Evolutionary conservation across 768 basidiomycete genomes (phyloP).

Genomic region (Lepiota venenata): DNA sequence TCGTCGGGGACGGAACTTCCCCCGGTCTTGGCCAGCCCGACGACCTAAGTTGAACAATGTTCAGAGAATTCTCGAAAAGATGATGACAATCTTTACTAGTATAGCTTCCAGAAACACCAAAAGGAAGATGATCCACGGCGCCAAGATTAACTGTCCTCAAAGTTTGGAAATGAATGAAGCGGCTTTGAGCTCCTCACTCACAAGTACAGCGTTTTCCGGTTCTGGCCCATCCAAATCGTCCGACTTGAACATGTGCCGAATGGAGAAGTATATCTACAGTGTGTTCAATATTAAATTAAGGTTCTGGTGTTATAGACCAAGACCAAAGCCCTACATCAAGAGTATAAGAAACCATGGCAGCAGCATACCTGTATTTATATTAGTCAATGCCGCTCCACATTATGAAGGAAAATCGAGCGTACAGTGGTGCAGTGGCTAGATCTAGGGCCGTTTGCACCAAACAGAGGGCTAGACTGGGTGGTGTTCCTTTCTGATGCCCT

Average conservation of each 20-base stretch:
- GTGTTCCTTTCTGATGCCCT: background rate
- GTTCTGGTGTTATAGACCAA: background rate
- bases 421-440: slow-evolving; percentile 3
- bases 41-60: background rate
- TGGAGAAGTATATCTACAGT: slow-evolving; percentile 11
- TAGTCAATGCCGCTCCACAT: too few species aligned
- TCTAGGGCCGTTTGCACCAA: background rate
- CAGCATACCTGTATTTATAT: background rate
- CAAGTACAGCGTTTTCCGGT: background rate
- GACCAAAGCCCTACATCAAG: background rate
- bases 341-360: slow-evolving; percentile 2
- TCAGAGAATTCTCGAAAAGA: background rate
- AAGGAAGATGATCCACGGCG: slow-evolving; percentile 5
- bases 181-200: background rate
- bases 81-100: background rate
- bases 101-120: slow-evolving; percentile 6
- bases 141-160: background rate
- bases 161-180: background rate
- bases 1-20: background rate
- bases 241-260: slow-evolving; percentile 9
- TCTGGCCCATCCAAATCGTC: slow-evolving; percentile 9
- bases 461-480: background rate
- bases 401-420: background rate
- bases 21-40: background rate
- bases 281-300: background rate